These are phyloP conservation scores for Rhizoctonia solani DNA, from an alignment of 1,284 basidiomycete species.

Conservation along the genomic window DNA sequence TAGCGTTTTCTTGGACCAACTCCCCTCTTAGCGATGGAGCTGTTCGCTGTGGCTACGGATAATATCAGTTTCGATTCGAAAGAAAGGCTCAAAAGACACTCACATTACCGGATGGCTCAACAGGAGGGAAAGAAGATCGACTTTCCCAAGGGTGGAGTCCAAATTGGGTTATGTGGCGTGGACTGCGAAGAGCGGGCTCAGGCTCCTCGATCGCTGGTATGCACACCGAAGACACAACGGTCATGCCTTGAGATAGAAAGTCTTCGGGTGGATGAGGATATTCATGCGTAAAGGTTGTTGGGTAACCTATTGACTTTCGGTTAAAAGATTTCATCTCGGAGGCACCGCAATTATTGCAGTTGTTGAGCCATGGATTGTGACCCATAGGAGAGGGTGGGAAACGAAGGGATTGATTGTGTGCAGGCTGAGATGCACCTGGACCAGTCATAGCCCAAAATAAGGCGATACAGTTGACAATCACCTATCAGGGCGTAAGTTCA, in stretches of 20 bases:
- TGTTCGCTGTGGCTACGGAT: not conserved
- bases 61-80: not conserved
- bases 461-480: slow-evolving; percentile 8
- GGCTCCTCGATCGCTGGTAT: slow-evolving; percentile 26
- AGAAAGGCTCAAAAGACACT: not conserved
- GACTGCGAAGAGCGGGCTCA: slow-evolving; percentile 15
- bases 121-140: not conserved
- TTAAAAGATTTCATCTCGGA: not conserved
- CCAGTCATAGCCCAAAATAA: slow-evolving; percentile 24
- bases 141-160: slow-evolving; percentile 16
- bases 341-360: not conserved
- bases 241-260: slow-evolving; percentile 5
- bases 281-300: slow-evolving; percentile 2
- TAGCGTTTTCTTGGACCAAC: not conserved
- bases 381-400: not conserved
- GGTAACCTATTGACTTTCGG: slow-evolving; percentile 11
- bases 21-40: not conserved
- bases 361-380: not conserved
- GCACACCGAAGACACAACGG: slow-evolving; percentile 16
- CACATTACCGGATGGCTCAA: not conserved
- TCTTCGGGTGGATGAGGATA: slow-evolving; percentile 6
- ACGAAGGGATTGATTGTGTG: not conserved
- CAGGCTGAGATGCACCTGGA: not conserved
- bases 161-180: not conserved
- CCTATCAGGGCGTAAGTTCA: not conserved